Evolutionary conservation across 768 basidiomycete genomes (phyloP), one percentile per base, ranked within the genome.

Genomic region (Paxillus ammoniavirescens): DNA sequence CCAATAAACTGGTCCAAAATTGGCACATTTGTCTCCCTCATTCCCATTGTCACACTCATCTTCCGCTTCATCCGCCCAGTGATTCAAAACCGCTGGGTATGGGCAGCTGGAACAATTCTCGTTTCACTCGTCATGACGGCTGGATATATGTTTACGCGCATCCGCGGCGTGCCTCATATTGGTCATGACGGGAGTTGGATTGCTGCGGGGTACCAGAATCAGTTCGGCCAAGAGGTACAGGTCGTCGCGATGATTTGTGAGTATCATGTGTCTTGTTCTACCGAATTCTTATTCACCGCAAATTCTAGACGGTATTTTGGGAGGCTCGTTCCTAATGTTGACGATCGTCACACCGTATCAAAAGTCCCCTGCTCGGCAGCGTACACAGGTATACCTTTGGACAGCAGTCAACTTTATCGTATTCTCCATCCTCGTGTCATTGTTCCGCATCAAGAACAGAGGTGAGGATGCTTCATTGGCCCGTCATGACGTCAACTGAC

Each of bases 81-180:
- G 50, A 68, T 94, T 28, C 71, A 78, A 57, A 89, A 77, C 60
- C 85, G 86, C 57, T 92, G 89, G 89, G 72, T 80, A 3, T 93
- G 91, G 91, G 89, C 88, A 6, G 68, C 67, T n/a, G 77, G 77
- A 38, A 80, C 85, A 28, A 52, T 86, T 38, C 66, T 82, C 26
- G 80, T 84, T 8, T 86, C 91, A 17, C 72, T 88, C 30, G 73
- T 92, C 61, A 96, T 98, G 87, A 95, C 86, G 18, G 85, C 88
- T 8, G 97, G 97, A 8, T 89, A 84, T 76, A 99, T 99, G 97
- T 99, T 96, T 74, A 90, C 89, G 54, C 89, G 87, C 58, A 99
- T 99, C 61, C 86, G 96, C 57, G 79, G 79, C 31, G 79, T 79
- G 44, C 94, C 93, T 3, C 93, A 82, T 65, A 75, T 74, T 21